Conservation (phyloP, 257 asterid species). For the Orobanche coerulescens region DNA sequence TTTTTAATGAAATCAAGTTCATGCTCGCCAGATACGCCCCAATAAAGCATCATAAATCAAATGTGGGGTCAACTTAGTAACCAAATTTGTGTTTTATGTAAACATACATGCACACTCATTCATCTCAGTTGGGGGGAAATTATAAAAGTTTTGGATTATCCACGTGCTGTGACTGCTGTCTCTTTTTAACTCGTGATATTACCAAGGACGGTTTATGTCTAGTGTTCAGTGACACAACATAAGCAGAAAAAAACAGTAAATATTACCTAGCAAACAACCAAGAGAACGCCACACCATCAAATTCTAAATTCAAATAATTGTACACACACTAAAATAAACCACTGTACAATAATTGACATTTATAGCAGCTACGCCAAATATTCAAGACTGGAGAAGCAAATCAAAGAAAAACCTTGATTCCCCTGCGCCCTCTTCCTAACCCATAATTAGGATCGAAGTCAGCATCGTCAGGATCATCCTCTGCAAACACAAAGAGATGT, state of each 20-base stretch:
- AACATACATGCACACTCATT: neutral
- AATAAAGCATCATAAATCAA: neutral
- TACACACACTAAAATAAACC: constrained; percentile 6
- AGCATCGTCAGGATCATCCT: constrained; percentile 89
- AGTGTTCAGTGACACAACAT: neutral
- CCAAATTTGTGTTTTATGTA: neutral
- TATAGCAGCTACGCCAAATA: constrained; percentile 12
- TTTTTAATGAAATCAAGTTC: neutral
- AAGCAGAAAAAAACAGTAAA: neutral
- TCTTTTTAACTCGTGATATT: neutral
- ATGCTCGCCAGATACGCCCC: neutral
- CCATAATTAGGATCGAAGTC: constrained; percentile 86
- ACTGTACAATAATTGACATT: constrained; percentile 1
- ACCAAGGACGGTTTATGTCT: constrained; percentile 5
- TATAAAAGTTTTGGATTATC: constrained; percentile 6
- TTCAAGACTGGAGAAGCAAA: constrained; percentile 6
- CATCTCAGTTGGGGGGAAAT: neutral
- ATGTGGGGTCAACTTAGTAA: neutral
- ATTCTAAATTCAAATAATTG: neutral
- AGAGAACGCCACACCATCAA: constrained; percentile 5
- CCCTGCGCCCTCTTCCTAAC: constrained; percentile 42
- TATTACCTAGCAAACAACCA: neutral
- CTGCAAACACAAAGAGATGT: constrained; percentile 40
- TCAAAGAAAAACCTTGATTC: constrained; percentile 46
- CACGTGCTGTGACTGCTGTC: neutral